Conservation (phyloP, 1,139 yeast species). For the Candida labiduridarum region DNA sequence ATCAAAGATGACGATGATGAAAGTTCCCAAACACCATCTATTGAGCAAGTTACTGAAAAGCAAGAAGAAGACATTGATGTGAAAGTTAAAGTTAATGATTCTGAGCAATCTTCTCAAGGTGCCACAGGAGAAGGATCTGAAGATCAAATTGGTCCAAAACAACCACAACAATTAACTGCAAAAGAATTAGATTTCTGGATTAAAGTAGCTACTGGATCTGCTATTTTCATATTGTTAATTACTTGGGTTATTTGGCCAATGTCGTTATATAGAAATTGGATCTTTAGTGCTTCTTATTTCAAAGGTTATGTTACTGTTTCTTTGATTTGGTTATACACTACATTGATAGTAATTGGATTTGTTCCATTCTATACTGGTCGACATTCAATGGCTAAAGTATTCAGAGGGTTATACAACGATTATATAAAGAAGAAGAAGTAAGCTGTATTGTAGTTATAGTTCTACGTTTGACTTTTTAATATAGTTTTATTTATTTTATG, state of each 20-base stretch:
- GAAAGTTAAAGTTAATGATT: constrained; percentile 7
- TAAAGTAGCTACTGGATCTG: constrained; percentile 32
- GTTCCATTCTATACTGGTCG: constrained; percentile 43
- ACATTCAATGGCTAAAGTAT: constrained; percentile 24
- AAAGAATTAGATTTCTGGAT: constrained; percentile 22
- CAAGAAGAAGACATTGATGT: neutral
- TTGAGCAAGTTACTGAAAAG: neutral
- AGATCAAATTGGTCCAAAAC: constrained; percentile 4
- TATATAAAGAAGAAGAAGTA: constrained; percentile 13
- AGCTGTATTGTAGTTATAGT: neutral
- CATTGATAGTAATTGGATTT: constrained; percentile 36
- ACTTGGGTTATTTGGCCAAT: constrained; percentile 50
- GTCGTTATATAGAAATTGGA: constrained; percentile 47
- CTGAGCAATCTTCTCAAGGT: constrained; percentile 9
- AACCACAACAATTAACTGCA: constrained; percentile 13
- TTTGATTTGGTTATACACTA: constrained; percentile 39
- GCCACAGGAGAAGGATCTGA: constrained; percentile 8
- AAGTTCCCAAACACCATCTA: neutral
- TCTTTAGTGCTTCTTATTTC: constrained; percentile 40
- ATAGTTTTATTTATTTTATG: neutral
- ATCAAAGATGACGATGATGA: neutral
- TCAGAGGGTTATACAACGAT: constrained; percentile 26
- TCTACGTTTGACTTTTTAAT: neutral
- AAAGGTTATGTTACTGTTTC: constrained; percentile 44
- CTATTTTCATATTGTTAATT: constrained; percentile 29